Evolutionary conservation across 2,329 filamentous ascomycete genomes (phyloP).

Genomic region (Lomentospora prolificans): DNA sequence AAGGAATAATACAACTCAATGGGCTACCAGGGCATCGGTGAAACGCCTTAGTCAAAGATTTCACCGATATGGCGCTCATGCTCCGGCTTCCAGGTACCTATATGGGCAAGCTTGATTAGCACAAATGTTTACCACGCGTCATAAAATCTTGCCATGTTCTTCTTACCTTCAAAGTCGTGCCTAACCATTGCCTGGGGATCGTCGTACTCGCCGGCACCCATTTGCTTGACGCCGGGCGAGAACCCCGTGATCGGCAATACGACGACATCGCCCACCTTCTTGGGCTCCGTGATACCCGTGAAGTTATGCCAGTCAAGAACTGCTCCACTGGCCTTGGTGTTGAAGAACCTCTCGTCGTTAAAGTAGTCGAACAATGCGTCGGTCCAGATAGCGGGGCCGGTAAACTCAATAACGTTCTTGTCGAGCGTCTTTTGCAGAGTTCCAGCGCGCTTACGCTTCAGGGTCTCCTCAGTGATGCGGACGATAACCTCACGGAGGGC

Average conservation of each 20-base stretch:
- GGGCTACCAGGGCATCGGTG: no score
- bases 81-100: conserved; percentile 70
- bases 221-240: conserved; percentile 86
- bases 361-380: conserved; percentile 87
- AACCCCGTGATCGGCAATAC: conserved; percentile 95
- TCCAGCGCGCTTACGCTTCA: conserved; percentile 61
- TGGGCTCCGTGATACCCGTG: conserved; percentile 71
- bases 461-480: conserved; percentile 73
- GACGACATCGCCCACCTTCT: conserved; percentile 86
- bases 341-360: conserved; percentile 80
- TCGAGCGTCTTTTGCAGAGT: conserved; percentile 47
- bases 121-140: not conserved
- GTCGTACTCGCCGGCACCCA: conserved; percentile 80
- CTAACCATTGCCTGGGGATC: conserved; percentile 97
- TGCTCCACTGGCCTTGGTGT: conserved; percentile 54
- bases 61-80: conserved; percentile 60
- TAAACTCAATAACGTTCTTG: conserved; percentile 83
- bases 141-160: not conserved
- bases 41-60: conserved; percentile 18
- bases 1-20: not conserved
- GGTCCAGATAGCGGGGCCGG: conserved; percentile 90
- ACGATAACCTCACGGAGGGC: conserved; percentile 80
- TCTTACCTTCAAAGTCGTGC: conserved; percentile 89
- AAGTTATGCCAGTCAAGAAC: conserved; percentile 85
- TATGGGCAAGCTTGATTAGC: not conserved